Evolutionary conservation across 345 rosid species (phyloP).

Genomic region (Eucalyptus globulus): DNA sequence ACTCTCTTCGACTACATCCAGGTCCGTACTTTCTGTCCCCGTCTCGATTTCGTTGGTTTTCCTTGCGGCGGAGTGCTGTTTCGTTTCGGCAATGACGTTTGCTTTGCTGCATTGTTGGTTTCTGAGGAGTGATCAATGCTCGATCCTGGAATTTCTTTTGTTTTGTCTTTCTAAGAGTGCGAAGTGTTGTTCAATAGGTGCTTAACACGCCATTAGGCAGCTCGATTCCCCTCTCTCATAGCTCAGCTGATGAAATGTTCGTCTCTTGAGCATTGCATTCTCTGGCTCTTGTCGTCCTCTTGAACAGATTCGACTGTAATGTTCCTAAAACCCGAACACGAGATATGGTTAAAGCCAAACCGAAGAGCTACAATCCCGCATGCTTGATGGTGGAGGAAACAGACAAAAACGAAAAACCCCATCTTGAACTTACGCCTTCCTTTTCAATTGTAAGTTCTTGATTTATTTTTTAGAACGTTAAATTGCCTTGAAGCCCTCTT

Average conservation of each 20-base stretch:
- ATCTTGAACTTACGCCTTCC: neutral
- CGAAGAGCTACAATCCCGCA: neutral
- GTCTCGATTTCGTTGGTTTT: neutral
- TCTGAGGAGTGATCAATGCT: neutral
- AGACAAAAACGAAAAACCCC: neutral
- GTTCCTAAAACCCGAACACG: neutral
- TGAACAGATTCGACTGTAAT: neutral
- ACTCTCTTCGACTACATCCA: neutral
- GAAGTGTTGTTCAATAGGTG: neutral
- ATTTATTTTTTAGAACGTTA: neutral
- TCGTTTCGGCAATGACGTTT: neutral
- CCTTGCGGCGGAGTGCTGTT: neutral
- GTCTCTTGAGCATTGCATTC: neutral
- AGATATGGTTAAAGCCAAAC: neutral
- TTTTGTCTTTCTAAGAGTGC: neutral
- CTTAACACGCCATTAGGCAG: neutral
- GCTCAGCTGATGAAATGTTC: neutral
- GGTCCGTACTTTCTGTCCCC: neutral
- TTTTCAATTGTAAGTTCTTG: neutral
- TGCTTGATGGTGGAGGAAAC: neutral
- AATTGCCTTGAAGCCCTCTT: neutral
- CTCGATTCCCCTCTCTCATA: neutral
- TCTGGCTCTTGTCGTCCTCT: neutral
- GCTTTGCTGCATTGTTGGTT: neutral
- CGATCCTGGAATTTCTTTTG: neutral